These are phyloP conservation scores for Podaxis pistillaris DNA, from an alignment of 768 basidiomycete genomes.

Conservation along the genomic window DNA sequence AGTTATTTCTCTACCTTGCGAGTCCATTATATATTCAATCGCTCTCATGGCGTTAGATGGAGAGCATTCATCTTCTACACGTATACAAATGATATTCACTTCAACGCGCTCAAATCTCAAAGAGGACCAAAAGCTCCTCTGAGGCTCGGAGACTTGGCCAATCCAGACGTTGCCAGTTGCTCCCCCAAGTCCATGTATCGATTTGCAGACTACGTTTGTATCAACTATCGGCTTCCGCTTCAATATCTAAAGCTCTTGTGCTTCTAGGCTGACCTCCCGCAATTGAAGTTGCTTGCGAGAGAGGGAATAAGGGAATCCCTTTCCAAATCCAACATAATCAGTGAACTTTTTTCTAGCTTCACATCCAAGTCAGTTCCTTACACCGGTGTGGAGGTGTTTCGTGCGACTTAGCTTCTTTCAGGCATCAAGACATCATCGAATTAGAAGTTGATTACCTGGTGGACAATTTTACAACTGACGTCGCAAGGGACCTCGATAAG, in stretches of 20 bases:
- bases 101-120: conserved; percentile 9
- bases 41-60: neutral
- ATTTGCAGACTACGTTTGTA: conserved; percentile 24
- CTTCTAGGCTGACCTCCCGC: neutral
- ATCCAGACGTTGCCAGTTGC: conserved; percentile 15
- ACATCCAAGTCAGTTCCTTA: conserved; percentile 7
- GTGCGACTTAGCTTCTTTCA: neutral
- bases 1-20: neutral
- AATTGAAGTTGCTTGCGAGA: conserved; percentile 2
- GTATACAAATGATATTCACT: conserved; percentile 10
- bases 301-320: conserved; percentile 10
- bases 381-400: no score
- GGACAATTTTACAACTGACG: neutral
- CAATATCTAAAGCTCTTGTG: neutral
- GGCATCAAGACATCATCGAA: conserved; percentile 3
- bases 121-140: neutral
- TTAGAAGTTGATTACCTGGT: neutral
- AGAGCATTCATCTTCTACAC: conserved; percentile 13
- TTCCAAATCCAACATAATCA: conserved; percentile 7
- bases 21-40: neutral
- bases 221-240: neutral
- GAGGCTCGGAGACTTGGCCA: no score
- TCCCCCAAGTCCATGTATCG: conserved; percentile 40
- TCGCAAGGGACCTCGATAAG: neutral
- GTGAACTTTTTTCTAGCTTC: conserved; percentile 12